These are phyloP conservation scores for Trichoderma atrobrunneum DNA, from an alignment of 2,329 filamentous ascomycete genomes.

Conservation along the genomic window DNA sequence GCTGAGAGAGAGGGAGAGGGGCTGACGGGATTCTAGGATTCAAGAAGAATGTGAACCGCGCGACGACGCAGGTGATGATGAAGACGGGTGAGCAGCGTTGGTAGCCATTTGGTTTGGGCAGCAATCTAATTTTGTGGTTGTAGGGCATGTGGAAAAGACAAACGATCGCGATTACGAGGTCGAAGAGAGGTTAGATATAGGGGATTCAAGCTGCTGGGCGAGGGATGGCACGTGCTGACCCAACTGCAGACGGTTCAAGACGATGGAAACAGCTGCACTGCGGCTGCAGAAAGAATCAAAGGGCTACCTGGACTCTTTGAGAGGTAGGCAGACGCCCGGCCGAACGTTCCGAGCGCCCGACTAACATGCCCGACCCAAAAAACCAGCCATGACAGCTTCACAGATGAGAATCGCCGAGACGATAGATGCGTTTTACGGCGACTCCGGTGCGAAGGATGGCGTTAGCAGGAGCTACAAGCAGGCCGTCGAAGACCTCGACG, in stretches of 20 bases:
- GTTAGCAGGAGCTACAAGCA: slow-evolving; percentile 98
- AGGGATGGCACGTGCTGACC: slow-evolving; percentile 24
- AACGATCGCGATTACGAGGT: slow-evolving; percentile 99
- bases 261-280: slow-evolving; percentile 91
- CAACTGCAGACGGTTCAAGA: slow-evolving; percentile 75
- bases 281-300: slow-evolving; percentile 97
- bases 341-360: neutral
- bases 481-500: slow-evolving; percentile 94
- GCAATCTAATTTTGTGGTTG: neutral
- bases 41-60: slow-evolving; percentile 95
- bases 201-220: neutral
- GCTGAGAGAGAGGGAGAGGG: slow-evolving; percentile 25
- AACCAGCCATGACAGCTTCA: slow-evolving; percentile 89
- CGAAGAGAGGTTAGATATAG: slow-evolving; percentile 68
- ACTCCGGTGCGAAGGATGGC: slow-evolving; percentile 89
- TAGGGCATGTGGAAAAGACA: slow-evolving; percentile 95
- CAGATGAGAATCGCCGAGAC: slow-evolving; percentile 99
- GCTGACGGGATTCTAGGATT: slow-evolving; percentile 39
- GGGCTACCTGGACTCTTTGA: slow-evolving; percentile 91
- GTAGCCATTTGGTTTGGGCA: neutral
- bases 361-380: neutral
- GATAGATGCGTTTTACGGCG: slow-evolving; percentile 98
- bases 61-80: slow-evolving; percentile 99
- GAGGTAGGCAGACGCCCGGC: slow-evolving; percentile 54
- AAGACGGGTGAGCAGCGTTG: slow-evolving; percentile 69